These are phyloP conservation scores for Albophoma yamanashiensis DNA, from an alignment of 2,329 filamentous ascomycete species.

Conservation along the genomic window DNA sequence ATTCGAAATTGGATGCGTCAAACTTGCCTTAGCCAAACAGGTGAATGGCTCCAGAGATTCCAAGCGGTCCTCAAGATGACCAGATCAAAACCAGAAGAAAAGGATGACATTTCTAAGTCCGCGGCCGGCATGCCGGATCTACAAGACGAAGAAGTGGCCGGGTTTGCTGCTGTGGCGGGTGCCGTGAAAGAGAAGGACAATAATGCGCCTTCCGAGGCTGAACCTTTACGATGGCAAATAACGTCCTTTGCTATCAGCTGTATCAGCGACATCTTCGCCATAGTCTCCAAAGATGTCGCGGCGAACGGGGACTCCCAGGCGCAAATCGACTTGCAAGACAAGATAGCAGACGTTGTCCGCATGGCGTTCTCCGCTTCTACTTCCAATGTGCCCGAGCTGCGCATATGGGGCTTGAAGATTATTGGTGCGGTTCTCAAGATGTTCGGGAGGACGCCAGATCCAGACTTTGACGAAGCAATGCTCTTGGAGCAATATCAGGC, in stretches of 20 bases:
- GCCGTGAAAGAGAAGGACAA: conserved; percentile 44
- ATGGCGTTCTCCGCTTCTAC: conserved; percentile 98
- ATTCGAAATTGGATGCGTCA: conserved; percentile 90
- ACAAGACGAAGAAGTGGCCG: conserved; percentile 92
- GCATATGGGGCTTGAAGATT: conserved; percentile 86
- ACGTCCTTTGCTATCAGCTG: conserved; percentile 88
- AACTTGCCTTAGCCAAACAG: conserved; percentile 70
- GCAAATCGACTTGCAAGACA: conserved; percentile 67
- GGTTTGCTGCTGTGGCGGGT: conserved; percentile 71
- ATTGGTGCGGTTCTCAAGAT: conserved; percentile 90
- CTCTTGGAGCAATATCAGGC: conserved; percentile 96
- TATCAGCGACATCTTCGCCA: conserved; percentile 68
- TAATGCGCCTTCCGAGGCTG: conserved; percentile 53
- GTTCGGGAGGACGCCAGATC: conserved; percentile 91
- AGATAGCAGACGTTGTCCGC: conserved; percentile 83
- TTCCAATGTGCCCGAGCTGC: conserved; percentile 78
- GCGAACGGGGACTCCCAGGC: conserved; percentile 70
- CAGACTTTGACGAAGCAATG: conserved; percentile 95
- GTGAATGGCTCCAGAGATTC: conserved; percentile 78
- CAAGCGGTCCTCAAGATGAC: conserved; percentile 87
- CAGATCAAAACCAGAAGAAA: conserved; percentile 52
- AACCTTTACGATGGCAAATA: conserved; percentile 91
- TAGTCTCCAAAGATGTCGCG: conserved; percentile 69
- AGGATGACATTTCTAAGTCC: conserved; percentile 33
- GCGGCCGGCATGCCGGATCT: conserved; percentile 57